These are phyloP conservation scores for Lactarius indigo DNA, from an alignment of 768 basidiomycete species.

Conservation along the genomic window DNA sequence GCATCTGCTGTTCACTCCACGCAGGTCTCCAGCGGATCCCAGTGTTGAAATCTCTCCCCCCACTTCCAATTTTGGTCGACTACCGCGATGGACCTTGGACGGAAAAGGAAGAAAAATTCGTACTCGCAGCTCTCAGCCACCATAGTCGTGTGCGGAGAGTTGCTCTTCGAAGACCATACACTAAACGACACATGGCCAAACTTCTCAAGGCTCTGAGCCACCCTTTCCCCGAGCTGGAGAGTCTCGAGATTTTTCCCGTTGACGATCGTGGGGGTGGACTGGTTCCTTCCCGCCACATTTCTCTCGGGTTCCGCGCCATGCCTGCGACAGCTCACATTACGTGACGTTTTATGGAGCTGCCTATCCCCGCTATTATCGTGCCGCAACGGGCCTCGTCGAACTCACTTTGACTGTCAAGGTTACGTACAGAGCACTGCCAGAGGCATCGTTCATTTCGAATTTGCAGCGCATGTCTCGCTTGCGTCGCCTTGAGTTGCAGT, in stretches of 20 bases:
- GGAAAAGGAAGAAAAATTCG: background rate
- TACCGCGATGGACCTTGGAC: background rate
- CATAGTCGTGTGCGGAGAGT: background rate
- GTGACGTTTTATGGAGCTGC: background rate
- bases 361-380: background rate
- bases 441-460: background rate
- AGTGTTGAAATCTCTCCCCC: background rate
- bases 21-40: background rate
- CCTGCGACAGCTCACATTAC: constrained; percentile 1
- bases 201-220: background rate
- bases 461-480: constrained; percentile 1
- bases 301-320: background rate
- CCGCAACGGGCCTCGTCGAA: background rate
- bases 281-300: background rate
- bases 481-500: background rate
- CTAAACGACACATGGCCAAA: background rate
- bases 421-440: background rate
- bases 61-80: background rate
- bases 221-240: constrained; percentile 3
- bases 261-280: fast-evolving
- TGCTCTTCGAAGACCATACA: background rate
- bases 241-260: background rate
- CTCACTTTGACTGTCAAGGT: background rate
- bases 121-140: background rate
- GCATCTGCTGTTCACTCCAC: background rate